phyloP scores from a whole-genome alignment of 176 grass and related monocot genomes.

The Rhipidocladum racemiflorum region DNA sequence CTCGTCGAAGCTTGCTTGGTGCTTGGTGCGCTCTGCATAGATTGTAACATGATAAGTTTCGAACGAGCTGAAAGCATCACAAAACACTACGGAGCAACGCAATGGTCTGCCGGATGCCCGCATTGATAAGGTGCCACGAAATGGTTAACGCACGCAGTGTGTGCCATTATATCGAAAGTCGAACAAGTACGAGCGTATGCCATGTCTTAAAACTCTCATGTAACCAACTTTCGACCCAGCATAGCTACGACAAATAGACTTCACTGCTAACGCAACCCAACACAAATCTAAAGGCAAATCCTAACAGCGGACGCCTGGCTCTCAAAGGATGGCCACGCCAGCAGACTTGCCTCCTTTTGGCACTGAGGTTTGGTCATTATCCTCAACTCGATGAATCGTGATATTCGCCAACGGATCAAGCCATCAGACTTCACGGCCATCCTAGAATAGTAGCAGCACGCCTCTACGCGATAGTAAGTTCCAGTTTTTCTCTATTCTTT shows the following conservation, averaged over 20 bases:
- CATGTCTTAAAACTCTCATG: neutral
- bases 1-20: slow-evolving; percentile 28
- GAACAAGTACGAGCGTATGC: neutral
- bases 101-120: neutral
- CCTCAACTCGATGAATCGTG: too few relatives aligned
- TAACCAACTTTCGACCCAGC: neutral
- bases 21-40: slow-evolving; percentile 38
- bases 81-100: neutral
- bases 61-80: neutral
- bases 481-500: neutral
- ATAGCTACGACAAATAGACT: neutral
- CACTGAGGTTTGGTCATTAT: too few relatives aligned
- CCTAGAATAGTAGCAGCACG: too few relatives aligned
- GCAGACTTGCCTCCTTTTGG: too few relatives aligned
- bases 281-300: neutral
- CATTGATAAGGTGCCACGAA: neutral
- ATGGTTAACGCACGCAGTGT: neutral
- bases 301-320: too few relatives aligned
- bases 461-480: neutral
- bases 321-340: too few relatives aligned
- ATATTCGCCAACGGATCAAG: too few relatives aligned
- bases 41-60: slow-evolving; percentile 1
- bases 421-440: too few relatives aligned
- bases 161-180: neutral
- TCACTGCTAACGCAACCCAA: neutral